A percentile compares a stretch with the other conserved stretches of the same genome.
Evolutionary conservation across 2,329 filamentous ascomycete genomes (phyloP).

Genomic region (Penicillium capsulatum): DNA sequence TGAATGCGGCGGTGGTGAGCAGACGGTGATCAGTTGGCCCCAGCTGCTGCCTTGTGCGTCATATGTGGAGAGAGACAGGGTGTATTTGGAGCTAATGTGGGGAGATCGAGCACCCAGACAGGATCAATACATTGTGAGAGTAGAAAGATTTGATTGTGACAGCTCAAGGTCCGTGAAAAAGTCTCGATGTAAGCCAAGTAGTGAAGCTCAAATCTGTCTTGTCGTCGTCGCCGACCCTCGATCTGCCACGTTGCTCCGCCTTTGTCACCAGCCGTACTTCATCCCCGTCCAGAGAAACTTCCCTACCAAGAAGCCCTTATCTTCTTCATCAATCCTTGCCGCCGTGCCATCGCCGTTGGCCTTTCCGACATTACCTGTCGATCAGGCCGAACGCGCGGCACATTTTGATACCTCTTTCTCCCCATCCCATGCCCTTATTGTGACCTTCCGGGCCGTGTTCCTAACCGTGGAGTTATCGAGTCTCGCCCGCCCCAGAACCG

Average conservation of each 20-base stretch:
- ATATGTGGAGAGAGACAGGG: slow-evolving; percentile 21
- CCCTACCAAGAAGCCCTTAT: slow-evolving; percentile 34
- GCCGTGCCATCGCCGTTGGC: slow-evolving; percentile 32
- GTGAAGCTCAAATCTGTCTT: not conserved
- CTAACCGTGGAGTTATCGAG: slow-evolving; percentile 44
- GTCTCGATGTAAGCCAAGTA: too few species aligned
- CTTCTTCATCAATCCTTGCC: slow-evolving; percentile 39
- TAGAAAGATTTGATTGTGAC: too few species aligned
- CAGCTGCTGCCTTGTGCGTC: slow-evolving; percentile 25
- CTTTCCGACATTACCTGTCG: slow-evolving; percentile 27
- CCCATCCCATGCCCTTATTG: slow-evolving; percentile 21
- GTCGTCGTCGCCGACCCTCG: slow-evolving; percentile 3
- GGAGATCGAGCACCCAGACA: not conserved
- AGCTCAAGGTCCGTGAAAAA: too few species aligned
- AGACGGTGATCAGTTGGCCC: slow-evolving; percentile 19
- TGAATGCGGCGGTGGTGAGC: not conserved
- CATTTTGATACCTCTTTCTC: slow-evolving; percentile 34
- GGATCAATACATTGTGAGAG: not conserved
- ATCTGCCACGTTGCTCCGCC: slow-evolving; percentile 31
- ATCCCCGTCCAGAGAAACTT: slow-evolving; percentile 41
- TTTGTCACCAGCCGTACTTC: slow-evolving; percentile 36
- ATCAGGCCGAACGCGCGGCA: slow-evolving; percentile 18
- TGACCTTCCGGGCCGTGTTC: slow-evolving; percentile 32
- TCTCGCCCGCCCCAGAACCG: slow-evolving; percentile 44
- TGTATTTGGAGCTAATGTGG: not conserved